A percentile compares a stretch with the other conserved stretches of the same genome.
phyloP scores from a whole-genome alignment of 2,329 filamentous ascomycete species.

The Aspergillus nomiae region DNA sequence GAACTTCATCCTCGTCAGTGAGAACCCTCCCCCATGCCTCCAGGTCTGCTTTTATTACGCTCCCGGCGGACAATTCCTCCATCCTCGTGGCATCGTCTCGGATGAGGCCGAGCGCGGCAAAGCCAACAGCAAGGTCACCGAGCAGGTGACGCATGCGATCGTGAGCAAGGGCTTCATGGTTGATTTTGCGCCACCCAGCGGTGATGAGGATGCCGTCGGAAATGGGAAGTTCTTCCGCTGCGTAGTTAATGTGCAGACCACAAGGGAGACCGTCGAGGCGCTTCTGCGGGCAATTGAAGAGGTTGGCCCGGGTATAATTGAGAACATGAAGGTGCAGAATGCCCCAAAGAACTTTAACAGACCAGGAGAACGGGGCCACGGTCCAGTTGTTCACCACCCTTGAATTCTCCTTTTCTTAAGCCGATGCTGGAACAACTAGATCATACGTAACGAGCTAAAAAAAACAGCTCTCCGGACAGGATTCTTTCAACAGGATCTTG shows the following conservation, averaged over 20 bases:
- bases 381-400: conserved; percentile 34
- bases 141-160: conserved; percentile 56
- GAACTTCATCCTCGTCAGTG: conserved; percentile 71
- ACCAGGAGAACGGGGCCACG: conserved; percentile 36
- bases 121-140: conserved; percentile 59
- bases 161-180: conserved; percentile 68
- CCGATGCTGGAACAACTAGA: neutral
- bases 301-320: conserved; percentile 39
- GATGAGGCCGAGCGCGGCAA: conserved; percentile 42
- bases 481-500: neutral
- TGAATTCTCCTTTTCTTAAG: neutral
- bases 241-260: conserved; percentile 66
- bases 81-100: conserved; percentile 31
- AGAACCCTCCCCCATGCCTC: conserved; percentile 79
- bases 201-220: conserved; percentile 52
- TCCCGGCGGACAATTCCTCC: conserved; percentile 55
- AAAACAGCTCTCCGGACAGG: neutral
- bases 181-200: conserved; percentile 60
- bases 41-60: conserved; percentile 95
- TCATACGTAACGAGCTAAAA: neutral
- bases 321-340: conserved; percentile 28
- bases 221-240: conserved; percentile 69
- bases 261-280: conserved; percentile 62
- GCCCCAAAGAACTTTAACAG: conserved; percentile 22
- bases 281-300: conserved; percentile 62